Conservation (phyloP, 2,329 filamentous ascomycete genomes). For the Sporothrix phasma region DNA sequence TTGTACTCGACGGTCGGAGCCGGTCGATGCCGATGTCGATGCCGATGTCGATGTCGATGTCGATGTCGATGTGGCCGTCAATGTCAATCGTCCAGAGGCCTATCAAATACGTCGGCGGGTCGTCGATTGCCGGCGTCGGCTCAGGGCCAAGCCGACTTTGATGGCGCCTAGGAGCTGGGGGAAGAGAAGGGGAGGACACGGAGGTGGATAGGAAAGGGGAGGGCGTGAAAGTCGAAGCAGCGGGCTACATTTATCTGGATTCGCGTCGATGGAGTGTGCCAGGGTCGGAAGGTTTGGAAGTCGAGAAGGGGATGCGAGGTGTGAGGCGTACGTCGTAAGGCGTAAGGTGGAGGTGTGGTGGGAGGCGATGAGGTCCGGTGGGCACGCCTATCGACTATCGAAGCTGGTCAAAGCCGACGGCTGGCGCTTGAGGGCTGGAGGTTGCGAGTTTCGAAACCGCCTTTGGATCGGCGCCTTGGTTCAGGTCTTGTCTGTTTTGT, state of each 20-base stretch:
- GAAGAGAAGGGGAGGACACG: not conserved
- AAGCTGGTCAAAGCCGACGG: not conserved
- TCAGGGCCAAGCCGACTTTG: conserved; percentile 12
- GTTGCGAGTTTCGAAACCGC: not conserved
- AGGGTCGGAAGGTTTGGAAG: too few species aligned
- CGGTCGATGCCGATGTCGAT: not conserved
- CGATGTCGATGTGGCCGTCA: too few species aligned
- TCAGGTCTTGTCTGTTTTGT: not conserved
- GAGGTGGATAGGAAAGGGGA: not conserved
- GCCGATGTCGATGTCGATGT: not conserved
- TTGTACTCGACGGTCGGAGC: not conserved
- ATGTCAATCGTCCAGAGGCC: not conserved
- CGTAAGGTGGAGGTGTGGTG: not conserved
- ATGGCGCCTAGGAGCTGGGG: not conserved
- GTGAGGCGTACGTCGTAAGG: not conserved
- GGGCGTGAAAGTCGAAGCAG: not conserved
- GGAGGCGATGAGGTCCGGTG: not conserved
- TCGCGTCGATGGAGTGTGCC: not conserved
- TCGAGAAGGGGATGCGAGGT: not conserved
- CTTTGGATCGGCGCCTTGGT: conserved; percentile 6
- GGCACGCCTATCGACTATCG: not conserved
- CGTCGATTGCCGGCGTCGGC: conserved; percentile 9
- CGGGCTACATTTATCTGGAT: conserved; percentile 16
- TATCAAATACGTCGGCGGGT: not conserved
- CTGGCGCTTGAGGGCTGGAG: not conserved